Percentiles rank a stretch among this genome's conserved stretches.
Evolutionary conservation across 306 rosid genomes (phyloP).

Genomic region (Fragaria ananassa): DNA sequence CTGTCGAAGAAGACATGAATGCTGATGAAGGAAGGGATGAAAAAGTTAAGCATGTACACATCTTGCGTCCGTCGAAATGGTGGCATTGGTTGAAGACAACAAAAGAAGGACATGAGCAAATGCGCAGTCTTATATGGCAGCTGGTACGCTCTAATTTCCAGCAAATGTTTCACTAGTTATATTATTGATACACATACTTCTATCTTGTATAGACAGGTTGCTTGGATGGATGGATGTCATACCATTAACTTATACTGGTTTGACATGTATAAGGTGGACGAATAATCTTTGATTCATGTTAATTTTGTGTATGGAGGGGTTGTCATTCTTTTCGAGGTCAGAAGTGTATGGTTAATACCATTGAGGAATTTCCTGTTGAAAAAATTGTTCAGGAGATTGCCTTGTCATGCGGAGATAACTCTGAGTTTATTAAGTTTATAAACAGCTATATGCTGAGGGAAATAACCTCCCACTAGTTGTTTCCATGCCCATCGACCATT

Average conservation of each 20-base stretch:
- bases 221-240: background rate
- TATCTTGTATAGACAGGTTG: slow-evolving; percentile 1
- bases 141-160: slow-evolving; percentile 48
- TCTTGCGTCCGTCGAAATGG: slow-evolving; percentile 85
- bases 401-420: background rate
- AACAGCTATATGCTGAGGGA: background rate
- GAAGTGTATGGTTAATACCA: background rate
- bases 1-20: slow-evolving; percentile 50
- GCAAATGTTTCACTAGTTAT: background rate
- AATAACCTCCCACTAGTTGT: background rate
- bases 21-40: slow-evolving; percentile 48
- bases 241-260: background rate
- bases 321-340: background rate
- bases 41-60: slow-evolving; percentile 51
- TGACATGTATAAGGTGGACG: background rate
- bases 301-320: background rate
- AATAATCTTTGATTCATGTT: background rate
- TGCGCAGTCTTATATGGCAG: slow-evolving; percentile 84
- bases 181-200: background rate
- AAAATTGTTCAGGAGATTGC: background rate
- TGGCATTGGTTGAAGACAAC: slow-evolving; percentile 98
- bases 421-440: background rate
- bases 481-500: background rate
- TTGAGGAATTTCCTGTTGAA: background rate
- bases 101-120: slow-evolving; percentile 80